These are phyloP conservation scores for Plantago major DNA, from an alignment of 257 asterid genomes.

Conservation along the genomic window DNA sequence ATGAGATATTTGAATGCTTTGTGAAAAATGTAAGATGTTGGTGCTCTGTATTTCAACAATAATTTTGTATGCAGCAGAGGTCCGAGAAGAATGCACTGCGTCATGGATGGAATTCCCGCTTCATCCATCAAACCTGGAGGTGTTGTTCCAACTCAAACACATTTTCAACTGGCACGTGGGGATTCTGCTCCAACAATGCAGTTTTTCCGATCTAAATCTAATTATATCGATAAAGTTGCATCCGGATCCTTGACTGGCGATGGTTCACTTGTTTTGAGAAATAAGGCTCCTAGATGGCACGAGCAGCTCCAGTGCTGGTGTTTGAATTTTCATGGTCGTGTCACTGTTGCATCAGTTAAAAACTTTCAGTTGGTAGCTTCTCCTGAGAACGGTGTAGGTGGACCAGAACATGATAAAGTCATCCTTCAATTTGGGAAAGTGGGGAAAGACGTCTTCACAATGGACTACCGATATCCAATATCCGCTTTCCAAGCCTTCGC, in stretches of 20 bases:
- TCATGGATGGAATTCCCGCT: conserved; percentile 63
- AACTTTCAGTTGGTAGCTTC: conserved; percentile 93
- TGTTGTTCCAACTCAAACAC: conserved; percentile 52
- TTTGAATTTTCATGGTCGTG: conserved; percentile 88
- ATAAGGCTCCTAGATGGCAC: conserved; percentile 93
- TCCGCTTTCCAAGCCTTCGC: conserved; percentile 89
- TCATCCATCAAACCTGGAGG: conserved; percentile 75
- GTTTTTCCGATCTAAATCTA: conserved; percentile 47
- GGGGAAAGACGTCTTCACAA: conserved; percentile 84
- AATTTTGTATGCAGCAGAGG: conserved; percentile 47
- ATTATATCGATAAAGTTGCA: conserved; percentile 30
- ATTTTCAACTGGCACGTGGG: conserved; percentile 37
- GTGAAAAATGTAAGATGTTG: too few relatives aligned
- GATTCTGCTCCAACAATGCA: conserved; percentile 49
- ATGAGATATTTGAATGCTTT: too few relatives aligned
- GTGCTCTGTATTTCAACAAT: background rate
- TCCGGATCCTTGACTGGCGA: conserved; percentile 36
- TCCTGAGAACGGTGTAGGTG: conserved; percentile 50
- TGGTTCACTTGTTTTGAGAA: conserved; percentile 54
- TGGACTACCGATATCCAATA: conserved; percentile 80
- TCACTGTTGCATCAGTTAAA: conserved; percentile 87
- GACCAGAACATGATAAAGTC: conserved; percentile 70
- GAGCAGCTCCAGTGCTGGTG: conserved; percentile 99
- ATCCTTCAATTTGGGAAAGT: conserved; percentile 95
- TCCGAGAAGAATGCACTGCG: conserved; percentile 82